Evolutionary conservation across 2,329 filamentous ascomycete genomes (phyloP), one percentile per base, ranked within the genome.

Genomic region (Exophiala oligosperma): DNA sequence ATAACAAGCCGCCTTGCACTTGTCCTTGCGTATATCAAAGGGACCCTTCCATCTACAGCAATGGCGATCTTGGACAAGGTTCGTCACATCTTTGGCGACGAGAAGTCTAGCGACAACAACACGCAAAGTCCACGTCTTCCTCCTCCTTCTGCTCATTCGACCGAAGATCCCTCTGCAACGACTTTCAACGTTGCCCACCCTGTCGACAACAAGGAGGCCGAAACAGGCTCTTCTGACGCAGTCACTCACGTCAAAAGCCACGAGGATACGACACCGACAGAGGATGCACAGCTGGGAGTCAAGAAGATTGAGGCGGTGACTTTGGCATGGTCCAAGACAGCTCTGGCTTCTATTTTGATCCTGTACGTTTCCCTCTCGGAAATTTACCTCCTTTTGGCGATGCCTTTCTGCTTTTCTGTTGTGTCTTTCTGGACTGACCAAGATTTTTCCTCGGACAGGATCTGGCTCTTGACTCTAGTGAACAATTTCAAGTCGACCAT

Each of bases 281-380:
- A 56, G 24, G 51, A 72, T 54, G 67, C 76, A 3, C 76, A 77
- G 63, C 72, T 75, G 54, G 79, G 79, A 60, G 79, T 81, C 11
- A 72, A 76, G 57, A 79, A 80, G 64, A 78, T 81, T 17, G 78
- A 82, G 65, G 80, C 79, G 6, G 77, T 81, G 29, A 79, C 77
- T 52, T 67, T 78, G 68, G 78, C 76, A 41, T 82, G 80, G 80
- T 79, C 77, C 7, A 76, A 75, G 28, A 73, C 71, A 62, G 75
- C 77, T n/a, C 69, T 82, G 48, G 70, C 76, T 46, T 67, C 73
- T 47, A 76, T 77, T 63, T 80, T 79, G 67, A 63, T 77, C 60
- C 73, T 74, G 79, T 80, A 67, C 60, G 77, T 71, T 60, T 9
- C n/a, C 23, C 23, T 66, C 17, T 11, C 11, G 4, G 8, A 35